A percentile compares a stretch with the other conserved stretches of the same genome.
phyloP scores from a whole-genome alignment of 305 asterid genomes.

The Fraxinus albicans region DNA sequence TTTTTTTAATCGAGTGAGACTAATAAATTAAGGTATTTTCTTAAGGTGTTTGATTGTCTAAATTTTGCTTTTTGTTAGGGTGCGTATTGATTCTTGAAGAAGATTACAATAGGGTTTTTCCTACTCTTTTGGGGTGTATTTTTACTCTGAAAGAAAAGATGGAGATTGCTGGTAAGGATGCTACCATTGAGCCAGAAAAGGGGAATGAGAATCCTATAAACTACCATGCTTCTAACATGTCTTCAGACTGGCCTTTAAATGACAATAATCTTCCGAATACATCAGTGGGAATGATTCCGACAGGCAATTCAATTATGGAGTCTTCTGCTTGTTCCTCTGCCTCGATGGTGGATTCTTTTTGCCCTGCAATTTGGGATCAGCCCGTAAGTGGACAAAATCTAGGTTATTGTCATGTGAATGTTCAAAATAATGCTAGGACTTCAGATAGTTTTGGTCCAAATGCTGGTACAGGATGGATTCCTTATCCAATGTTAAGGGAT shows the following conservation, averaged over 20 bases:
- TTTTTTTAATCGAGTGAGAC: background rate
- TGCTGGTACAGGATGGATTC: conserved; percentile 45
- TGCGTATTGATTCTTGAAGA: conserved; percentile 31
- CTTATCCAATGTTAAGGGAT: conserved; percentile 54
- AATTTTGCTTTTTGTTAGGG: conserved; percentile 21
- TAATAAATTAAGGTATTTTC: conserved; percentile 5
- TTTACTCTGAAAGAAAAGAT: conserved; percentile 21
- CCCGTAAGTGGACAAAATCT: conserved; percentile 38
- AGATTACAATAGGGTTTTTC: conserved; percentile 20
- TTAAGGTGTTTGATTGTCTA: conserved; percentile 10
- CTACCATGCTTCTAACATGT: conserved; percentile 41
- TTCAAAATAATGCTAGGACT: conserved; percentile 37
- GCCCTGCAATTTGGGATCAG: conserved; percentile 62
- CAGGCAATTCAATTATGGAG: conserved; percentile 36
- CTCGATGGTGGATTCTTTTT: conserved; percentile 44
- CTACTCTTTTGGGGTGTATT: conserved; percentile 14
- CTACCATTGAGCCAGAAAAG: conserved; percentile 42
- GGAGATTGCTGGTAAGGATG: conserved; percentile 53
- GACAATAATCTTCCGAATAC: conserved; percentile 36
- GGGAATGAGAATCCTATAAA: conserved; percentile 39
- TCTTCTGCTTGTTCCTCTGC: conserved; percentile 43
- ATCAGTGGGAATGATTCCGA: conserved; percentile 44
- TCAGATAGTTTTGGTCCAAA: conserved; percentile 36
- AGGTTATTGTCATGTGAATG: conserved; percentile 48
- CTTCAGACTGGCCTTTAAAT: conserved; percentile 61